Base-by-base conservation (phyloP, 768 basidiomycete genomes). In the Candolleomyces eurysporus region DNA sequence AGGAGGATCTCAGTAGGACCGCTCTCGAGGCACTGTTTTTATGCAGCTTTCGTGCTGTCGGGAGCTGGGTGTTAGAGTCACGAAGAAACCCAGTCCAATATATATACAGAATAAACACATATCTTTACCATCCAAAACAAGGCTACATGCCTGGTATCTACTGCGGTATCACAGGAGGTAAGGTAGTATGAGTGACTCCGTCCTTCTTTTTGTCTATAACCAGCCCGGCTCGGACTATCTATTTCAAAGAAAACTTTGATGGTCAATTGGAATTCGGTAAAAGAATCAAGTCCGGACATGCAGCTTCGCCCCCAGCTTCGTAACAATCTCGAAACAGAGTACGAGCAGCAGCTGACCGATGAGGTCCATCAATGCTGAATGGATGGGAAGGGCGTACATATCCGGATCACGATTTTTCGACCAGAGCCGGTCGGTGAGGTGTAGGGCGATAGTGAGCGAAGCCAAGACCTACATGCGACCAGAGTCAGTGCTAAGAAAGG, bases 321-420 rank as follows among this genome's bases (percentile, higher is more conserved):
- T 81, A 3, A 88, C 88, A 31, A 92, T 74, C 71, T 87, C 82
- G 66, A 90, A 92, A 70, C 89, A 90, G 0, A 83, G 66, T 2
- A 93, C 92, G 9, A 98, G 83, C 8, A 96, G 76, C 21, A 90
- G 70, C 70, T 95, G 91, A 16, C 93, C 92, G 32, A 91, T 74
- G 56, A 96, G 84, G 71, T 96, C 93, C 81, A 95, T 89, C 48
- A 93, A 69, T 0, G 94, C 92, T 11, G 92, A 94, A 65, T 96
- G 94, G 30, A 96, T 84, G 8, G 95, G 95, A n/a, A 98, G 76
- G 2, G 94, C 94, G 71, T 96, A 96, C 75, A 91, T 88, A 71
- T 98, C 95, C 5, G 95, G 95, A 71, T 98, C 95, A 30, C 86
- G 79, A 11, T 84, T 79, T 59, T 78, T 85, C 0, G 83, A 82